Evolutionary conservation across 2,329 filamentous ascomycete genomes (phyloP).

Genomic region (Aspergillus fumigatus): DNA sequence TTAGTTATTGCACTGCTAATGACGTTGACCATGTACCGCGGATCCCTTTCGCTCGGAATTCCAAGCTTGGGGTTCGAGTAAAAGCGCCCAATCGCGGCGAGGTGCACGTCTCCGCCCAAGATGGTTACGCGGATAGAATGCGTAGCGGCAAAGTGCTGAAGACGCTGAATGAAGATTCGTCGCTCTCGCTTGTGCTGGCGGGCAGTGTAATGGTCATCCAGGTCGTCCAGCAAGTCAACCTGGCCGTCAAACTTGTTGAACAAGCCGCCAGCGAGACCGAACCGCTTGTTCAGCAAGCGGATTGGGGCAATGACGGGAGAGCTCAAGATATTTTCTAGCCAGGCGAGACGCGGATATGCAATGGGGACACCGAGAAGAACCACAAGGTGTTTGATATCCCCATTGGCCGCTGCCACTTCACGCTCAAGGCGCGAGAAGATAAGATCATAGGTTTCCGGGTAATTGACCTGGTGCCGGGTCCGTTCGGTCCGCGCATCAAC

Average conservation of each 20-base stretch:
- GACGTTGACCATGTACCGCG: conserved; percentile 61
- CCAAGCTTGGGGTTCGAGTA: conserved; percentile 57
- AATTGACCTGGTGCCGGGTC: conserved; percentile 91
- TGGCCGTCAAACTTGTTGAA: conserved; percentile 92
- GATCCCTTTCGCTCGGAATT: conserved; percentile 55
- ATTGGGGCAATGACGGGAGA: conserved; percentile 85
- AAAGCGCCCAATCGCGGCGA: conserved; percentile 61
- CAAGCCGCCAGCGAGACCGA: conserved; percentile 76
- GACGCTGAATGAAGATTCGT: conserved; percentile 61
- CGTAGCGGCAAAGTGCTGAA: conserved; percentile 56
- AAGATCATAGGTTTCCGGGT: conserved; percentile 59
- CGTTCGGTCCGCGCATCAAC: conserved; percentile 64
- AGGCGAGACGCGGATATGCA: conserved; percentile 70
- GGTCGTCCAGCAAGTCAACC: conserved; percentile 60
- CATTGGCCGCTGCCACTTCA: conserved; percentile 49
- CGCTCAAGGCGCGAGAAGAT: conserved; percentile 53
- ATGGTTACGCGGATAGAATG: conserved; percentile 58
- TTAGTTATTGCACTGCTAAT: conserved; percentile 64
- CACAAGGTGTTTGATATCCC: conserved; percentile 59
- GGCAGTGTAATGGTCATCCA: conserved; percentile 77
- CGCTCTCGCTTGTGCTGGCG: conserved; percentile 88
- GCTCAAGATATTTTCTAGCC: conserved; percentile 87
- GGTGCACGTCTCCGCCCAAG: conserved; percentile 60
- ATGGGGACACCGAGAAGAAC: conserved; percentile 69
- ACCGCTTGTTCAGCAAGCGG: conserved; percentile 83